Base-by-base conservation (phyloP, 208 protist species). In the Tritrichomonas musculus region DNA sequence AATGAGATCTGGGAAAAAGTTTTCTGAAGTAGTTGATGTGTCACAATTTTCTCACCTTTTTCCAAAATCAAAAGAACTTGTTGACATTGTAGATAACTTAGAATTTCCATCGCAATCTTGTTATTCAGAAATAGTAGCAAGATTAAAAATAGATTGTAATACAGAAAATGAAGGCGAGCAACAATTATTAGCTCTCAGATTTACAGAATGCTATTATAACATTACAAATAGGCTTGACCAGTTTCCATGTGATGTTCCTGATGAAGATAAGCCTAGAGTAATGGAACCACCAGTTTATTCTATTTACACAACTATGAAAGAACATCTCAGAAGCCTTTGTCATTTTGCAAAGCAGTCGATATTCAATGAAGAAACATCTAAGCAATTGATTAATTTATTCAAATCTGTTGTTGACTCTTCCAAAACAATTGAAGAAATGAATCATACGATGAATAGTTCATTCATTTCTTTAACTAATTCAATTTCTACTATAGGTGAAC, bases 201-300 rank as follows among this genome's bases (percentile, higher is more conserved):
- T 88, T 27, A 88, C 77, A 39, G 14, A 88, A 39, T 88, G 77
- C n/a, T 88, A 88, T 57, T 88, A 27, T 57, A 88, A 88, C 30
- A 88, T 88, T 5, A 55, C 77, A 39, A 57, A 57, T 36, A 53
- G 77, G 57, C 8, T 50, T 33, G 77, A 88, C 0, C 22, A 49
- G 33, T 88, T 55, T 88, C 77, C 77, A 88, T 39, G 9, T 60
- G 41, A 53, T 11, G 2, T 39, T 53, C 47, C 77, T 57, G 77
- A 88, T 53, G 20, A 25, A 0, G 47, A 88, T 27, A 44, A 88
- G 39, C 53, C 22, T 33, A 14, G 1, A 36, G 14, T n/a, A 39
- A 88, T 88, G 77, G n/a, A 13, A 39, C 20, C 4, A 39, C 22
- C 25, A 17, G 47, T 47, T 36, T 88, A 88, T 88, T 27, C 11